Evolutionary conservation across 345 rosid genomes (phyloP).

Genomic region (Ailanthus altissimus): DNA sequence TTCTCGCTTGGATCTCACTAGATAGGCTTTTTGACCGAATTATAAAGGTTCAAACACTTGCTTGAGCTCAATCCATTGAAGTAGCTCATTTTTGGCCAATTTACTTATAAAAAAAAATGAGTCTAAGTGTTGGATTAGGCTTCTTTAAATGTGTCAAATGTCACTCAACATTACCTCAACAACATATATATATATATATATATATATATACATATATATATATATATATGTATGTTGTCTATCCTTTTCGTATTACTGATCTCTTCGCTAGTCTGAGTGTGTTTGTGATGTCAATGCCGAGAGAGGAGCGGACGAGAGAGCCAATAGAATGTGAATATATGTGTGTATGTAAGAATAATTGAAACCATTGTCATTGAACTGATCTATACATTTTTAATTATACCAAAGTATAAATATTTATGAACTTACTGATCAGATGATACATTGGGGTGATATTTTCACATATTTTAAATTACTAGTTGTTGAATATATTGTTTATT

Average conservation of each 20-base stretch:
- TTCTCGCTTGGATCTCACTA: too few species aligned
- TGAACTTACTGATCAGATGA: background rate
- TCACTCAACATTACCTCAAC: too few species aligned
- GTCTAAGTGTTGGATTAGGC: too few species aligned
- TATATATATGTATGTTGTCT: too few species aligned
- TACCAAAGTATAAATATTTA: background rate
- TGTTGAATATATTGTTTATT: background rate
- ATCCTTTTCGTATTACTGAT: background rate
- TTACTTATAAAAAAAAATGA: too few species aligned
- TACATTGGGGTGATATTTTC: background rate
- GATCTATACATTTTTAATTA: background rate
- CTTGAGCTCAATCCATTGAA: too few species aligned
- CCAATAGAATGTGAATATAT: background rate
- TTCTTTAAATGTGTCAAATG: too few species aligned
- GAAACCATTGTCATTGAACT: background rate
- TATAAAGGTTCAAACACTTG: too few species aligned
- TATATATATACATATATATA: too few species aligned
- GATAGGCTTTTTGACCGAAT: too few species aligned
- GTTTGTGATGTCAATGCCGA: constrained; percentile 10
- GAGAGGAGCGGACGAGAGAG: background rate
- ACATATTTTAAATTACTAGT: background rate
- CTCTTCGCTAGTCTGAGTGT: background rate
- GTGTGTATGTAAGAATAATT: background rate
- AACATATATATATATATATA: too few species aligned
- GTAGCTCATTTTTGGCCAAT: too few species aligned